Evolutionary conservation across 768 basidiomycete species (phyloP).

Genomic region (Inosperma sp.): DNA sequence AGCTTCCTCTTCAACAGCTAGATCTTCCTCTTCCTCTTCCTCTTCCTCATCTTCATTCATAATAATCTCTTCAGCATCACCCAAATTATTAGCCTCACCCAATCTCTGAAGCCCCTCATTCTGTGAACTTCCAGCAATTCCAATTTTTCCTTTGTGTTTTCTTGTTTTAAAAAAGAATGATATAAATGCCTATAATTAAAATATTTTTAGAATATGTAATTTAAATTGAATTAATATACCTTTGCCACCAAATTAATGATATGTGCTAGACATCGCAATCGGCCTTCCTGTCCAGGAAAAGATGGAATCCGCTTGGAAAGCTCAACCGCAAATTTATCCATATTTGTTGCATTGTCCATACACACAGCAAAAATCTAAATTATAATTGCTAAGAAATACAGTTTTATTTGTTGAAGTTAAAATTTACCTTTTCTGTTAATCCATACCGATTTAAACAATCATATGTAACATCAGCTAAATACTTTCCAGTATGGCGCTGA

Average conservation of each 20-base stretch:
- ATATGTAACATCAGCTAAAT: constrained; percentile 24
- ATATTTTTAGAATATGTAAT: constrained; percentile 1
- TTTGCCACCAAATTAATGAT: constrained; percentile 32
- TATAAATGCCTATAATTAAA: constrained; percentile 20
- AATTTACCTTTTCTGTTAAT: constrained; percentile 22
- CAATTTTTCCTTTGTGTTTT: too few species aligned
- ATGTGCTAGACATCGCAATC: constrained; percentile 27
- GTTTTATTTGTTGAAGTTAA: not conserved
- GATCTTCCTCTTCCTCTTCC: constrained; percentile 13
- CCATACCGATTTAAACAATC: constrained; percentile 26
- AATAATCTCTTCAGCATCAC: not conserved
- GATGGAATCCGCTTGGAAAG: constrained; percentile 16
- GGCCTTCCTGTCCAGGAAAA: constrained; percentile 18
- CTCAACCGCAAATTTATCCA: constrained; percentile 22
- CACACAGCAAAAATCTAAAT: constrained; percentile 25
- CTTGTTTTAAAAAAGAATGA: constrained; percentile 25
- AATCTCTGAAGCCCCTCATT: too few species aligned
- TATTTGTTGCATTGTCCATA: constrained; percentile 34
- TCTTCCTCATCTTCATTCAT: not conserved
- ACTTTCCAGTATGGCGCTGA: constrained; percentile 24
- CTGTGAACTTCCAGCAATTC: too few species aligned
- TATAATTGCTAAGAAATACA: constrained; percentile 2
- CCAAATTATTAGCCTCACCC: constrained; percentile 1
- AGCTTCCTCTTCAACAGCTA: too few species aligned
- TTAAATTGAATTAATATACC: constrained; percentile 14